Conservation (phyloP, 176 grass and related monocot genomes). For the Metroxylon sagu region DNA sequence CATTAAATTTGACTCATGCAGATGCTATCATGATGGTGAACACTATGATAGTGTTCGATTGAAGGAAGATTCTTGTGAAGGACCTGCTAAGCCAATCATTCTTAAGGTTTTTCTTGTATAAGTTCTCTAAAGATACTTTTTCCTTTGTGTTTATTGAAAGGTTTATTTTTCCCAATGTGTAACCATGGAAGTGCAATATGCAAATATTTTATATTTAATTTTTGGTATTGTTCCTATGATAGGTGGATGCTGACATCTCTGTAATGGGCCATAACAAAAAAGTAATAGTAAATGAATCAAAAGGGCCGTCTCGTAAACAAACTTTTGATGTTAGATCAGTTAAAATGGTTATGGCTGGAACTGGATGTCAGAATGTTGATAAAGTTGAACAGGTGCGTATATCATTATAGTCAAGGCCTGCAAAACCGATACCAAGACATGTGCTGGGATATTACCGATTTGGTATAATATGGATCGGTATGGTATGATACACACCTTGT, state of each 20-base stretch:
- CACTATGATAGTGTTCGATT: constrained; percentile 88
- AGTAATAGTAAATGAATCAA: constrained; percentile 43
- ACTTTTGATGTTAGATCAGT: constrained; percentile 34
- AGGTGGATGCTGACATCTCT: constrained; percentile 58
- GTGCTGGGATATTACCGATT: too few species aligned
- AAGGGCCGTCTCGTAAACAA: constrained; percentile 31
- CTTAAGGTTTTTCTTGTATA: constrained; percentile 53
- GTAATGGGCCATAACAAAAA: constrained; percentile 29
- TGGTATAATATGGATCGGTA: too few species aligned
- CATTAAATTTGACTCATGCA: constrained; percentile 18
- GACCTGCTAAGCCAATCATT: constrained; percentile 68
- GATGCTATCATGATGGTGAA: constrained; percentile 82
- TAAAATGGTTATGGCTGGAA: constrained; percentile 69
- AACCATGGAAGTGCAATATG: too few species aligned
- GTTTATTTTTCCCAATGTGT: neutral
- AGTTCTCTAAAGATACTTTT: constrained; percentile 18
- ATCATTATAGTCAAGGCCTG: too few species aligned
- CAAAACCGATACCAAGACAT: too few species aligned
- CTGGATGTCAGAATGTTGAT: constrained; percentile 40
- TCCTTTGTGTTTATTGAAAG: neutral
- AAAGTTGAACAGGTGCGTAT: constrained; percentile 44
- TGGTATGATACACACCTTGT: too few species aligned
- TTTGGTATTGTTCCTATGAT: neutral
- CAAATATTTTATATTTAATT: too few species aligned
- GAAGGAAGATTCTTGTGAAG: constrained; percentile 80